phyloP scores from a whole-genome alignment of 192 early-diverging fungal species.

The Borealophlyctis nickersoniae region DNA sequence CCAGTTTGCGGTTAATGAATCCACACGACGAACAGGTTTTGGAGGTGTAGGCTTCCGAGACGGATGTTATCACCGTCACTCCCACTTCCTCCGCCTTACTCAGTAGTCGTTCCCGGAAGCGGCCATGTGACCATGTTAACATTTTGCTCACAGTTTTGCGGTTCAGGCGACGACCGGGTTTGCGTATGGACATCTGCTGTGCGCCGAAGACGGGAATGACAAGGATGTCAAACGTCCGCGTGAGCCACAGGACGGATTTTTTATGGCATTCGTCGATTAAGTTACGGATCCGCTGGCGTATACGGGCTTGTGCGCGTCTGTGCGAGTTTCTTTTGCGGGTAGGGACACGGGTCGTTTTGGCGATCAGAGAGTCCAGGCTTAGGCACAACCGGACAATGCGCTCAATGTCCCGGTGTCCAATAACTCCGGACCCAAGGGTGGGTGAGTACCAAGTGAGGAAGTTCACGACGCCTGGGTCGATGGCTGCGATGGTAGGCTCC shows the following conservation, averaged over 20 bases:
- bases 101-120: neutral
- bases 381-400: neutral
- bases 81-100: constrained; percentile 10
- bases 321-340: neutral
- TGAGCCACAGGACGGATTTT: constrained; percentile 3
- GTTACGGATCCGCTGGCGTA: constrained; percentile 7
- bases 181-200: neutral
- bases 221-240: constrained; percentile 12
- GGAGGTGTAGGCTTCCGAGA: constrained; percentile 17
- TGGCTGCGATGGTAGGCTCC: neutral
- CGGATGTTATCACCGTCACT: neutral
- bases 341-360: neutral
- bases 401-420: constrained; percentile 2
- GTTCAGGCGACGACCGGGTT: constrained; percentile 1
- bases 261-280: constrained; percentile 10
- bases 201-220: constrained; percentile 1
- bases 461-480: neutral
- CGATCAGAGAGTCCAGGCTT: neutral
- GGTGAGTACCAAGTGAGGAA: constrained; percentile 6
- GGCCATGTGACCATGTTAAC: neutral
- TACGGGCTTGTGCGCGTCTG: constrained; percentile 6
- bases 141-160: neutral
- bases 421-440: constrained; percentile 4
- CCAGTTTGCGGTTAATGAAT: neutral
- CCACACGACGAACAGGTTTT: constrained; percentile 17